Conservation (phyloP, 208 protist genomes). For the Hexamita inflata region DNA sequence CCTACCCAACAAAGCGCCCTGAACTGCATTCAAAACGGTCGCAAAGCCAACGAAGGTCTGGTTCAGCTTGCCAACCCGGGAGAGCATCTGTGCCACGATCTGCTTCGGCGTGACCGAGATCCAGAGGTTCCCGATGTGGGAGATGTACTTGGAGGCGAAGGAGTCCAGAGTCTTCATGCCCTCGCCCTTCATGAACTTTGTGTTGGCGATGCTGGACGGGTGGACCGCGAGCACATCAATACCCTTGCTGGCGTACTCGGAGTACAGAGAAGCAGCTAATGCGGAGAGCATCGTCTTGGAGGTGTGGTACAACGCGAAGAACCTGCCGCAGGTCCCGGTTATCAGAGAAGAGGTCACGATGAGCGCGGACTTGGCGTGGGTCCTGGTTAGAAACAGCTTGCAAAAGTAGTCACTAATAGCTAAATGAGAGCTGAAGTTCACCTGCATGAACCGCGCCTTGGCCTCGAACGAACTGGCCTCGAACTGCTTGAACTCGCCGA, state of each 20-base stretch:
- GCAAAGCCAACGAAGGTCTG: no score
- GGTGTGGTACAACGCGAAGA: slow-evolving; percentile 9
- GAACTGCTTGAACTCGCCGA: not conserved
- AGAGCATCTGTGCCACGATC: no score
- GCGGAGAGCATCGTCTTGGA: not conserved
- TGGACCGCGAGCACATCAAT: slow-evolving; percentile 21
- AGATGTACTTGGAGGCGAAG: no score
- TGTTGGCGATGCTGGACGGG: not conserved
- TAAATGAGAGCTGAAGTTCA: not conserved
- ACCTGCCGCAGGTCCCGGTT: not conserved
- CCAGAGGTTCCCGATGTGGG: no score
- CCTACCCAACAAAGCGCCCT: no score
- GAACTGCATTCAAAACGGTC: no score
- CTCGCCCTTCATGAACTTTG: no score
- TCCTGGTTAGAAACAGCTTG: not conserved
- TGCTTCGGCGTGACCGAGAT: no score
- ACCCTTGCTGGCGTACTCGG: not conserved
- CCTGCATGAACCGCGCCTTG: not conserved
- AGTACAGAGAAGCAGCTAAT: not conserved
- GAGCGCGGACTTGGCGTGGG: not conserved
- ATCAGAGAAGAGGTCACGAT: not conserved
- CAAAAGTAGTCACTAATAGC: slow-evolving; percentile 13
- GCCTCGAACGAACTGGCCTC: not conserved
- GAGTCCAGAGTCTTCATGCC: no score
- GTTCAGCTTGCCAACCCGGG: no score